Base-by-base conservation (phyloP, 768 basidiomycete genomes). In the Kwoniella sp. region DNA sequence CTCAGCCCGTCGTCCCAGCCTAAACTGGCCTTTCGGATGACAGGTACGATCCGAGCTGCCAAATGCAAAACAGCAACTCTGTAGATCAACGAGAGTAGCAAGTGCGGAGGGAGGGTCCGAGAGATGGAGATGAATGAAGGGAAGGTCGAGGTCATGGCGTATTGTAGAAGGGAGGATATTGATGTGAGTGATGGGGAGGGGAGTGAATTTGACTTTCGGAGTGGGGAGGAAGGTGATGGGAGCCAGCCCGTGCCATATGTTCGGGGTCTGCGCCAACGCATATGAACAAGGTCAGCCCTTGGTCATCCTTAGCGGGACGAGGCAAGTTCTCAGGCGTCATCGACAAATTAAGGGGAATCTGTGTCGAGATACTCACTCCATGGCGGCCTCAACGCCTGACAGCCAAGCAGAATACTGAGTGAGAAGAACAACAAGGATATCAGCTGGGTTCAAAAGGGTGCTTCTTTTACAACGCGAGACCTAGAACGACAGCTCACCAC, bases 401-500 rank as follows among this genome's bases (percentile, higher is more conserved):
- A 80, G 64, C 79, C 79, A 80, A 21, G 77, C 77, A 12, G 72
- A 73, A 54, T 80, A 80, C 76, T 77, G n/a, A 24, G n/a, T 19
- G 36, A 27, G 17, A 40, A 6, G 1, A 22, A 26, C 13, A 25
- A 49, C 9, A 37, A 21, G 22, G 5, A 15, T 24, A 53, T 47
- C 22, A 55, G n/a, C 26, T 21, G 50, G 4, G 10, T 13, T 54
- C n/a, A n/a, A n/a, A n/a, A n/a, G n/a, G n/a, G n/a, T n/a, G n/a
- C n/a, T n/a, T n/a, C n/a, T n/a, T n/a, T n/a, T n/a, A n/a, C n/a
- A n/a, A n/a, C n/a, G n/a, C n/a, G n/a, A n/a, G n/a, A n/a, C n/a
- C n/a, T n/a, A 10, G 40, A 15, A 9, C 17, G 40, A 19, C 40
- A 44, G 8, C 73, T 40, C 50, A 75, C 73, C 6, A 91, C 90